Base-by-base conservation (phyloP, 495 filamentous ascomycete genomes). In the Tuber calosporum region DNA sequence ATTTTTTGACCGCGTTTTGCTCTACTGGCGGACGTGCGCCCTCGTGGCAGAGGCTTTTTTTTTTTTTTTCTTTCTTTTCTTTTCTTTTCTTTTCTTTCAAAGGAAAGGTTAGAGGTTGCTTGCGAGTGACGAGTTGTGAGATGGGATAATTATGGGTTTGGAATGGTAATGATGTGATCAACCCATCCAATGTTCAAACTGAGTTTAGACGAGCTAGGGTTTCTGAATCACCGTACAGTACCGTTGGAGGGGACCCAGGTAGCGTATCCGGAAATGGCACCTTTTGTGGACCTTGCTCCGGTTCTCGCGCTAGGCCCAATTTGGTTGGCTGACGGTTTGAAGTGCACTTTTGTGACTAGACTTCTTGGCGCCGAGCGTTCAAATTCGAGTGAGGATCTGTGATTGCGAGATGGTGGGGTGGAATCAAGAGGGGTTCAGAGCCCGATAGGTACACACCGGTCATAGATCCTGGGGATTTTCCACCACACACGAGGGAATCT, bases 101-200 rank as follows among this genome's bases (percentile, higher is more conserved):
- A 26, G 26, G 22, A 53, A 11, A 30, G 26, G 53, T 62, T 62
- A 62, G 53, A 34, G 26, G 26, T 15, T 58, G 48, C n/a, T 62
- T 62, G 53, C 53, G 53, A 62, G 53, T 62, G 53, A 62, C 26
- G 13, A 62, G 53, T 62, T 62, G 53, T 62, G 53, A 62, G 53
- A 62, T 62, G 53, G 53, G 3, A 19, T 62, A 34, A 62, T 62
- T 30, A 34, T 30, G 53, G 20, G 30, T n/a, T 9, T 30, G 53
- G 53, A 17, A 62, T 30, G 53, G 53, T 62, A 62, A 62, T 62
- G 53, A n/a, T n/a, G 26, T 34, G 26, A 17, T 15, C 3, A 34
- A 19, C 53, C 19, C 11, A 19, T 13, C 19, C 5, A 17, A 6
- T 19, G 13, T 34, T 34, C 26, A 62, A 34, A 34, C 26, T 34